Conservation (phyloP, 176 grass and related monocot species). For the Carex myosuroides region DNA sequence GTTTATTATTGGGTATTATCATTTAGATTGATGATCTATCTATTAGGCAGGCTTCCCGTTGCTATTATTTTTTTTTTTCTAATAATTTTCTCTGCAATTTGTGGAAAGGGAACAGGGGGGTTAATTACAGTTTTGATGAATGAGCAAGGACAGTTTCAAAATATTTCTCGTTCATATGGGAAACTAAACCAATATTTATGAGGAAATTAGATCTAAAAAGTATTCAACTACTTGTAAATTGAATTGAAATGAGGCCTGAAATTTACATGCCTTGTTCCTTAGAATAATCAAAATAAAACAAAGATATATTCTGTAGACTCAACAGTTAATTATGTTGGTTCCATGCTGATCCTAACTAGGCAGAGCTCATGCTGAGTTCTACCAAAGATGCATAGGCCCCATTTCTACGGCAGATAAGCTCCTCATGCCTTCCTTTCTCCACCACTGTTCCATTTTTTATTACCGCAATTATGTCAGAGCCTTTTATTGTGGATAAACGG, state of each 20-base stretch:
- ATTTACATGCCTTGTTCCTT: background rate
- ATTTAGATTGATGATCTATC: no score
- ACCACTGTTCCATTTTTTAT: constrained; percentile 46
- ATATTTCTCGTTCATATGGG: background rate
- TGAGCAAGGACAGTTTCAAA: background rate
- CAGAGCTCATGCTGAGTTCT: constrained; percentile 35
- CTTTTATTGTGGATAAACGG: constrained; percentile 47
- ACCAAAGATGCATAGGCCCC: constrained; percentile 61
- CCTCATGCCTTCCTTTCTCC: constrained; percentile 60
- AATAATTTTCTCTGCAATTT: background rate
- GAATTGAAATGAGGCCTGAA: background rate
- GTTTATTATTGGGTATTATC: no score
- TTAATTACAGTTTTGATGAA: background rate
- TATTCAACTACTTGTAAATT: background rate
- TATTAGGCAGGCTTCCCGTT: background rate
- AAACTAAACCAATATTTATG: background rate
- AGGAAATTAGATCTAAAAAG: background rate
- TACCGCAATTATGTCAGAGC: constrained; percentile 45
- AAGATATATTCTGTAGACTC: background rate
- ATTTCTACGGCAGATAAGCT: constrained; percentile 38
- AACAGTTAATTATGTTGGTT: background rate
- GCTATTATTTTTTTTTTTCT: background rate
- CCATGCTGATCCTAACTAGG: background rate
- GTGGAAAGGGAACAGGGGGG: background rate
- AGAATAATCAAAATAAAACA: background rate